Evolutionary conservation across 2,329 filamentous ascomycete genomes (phyloP).

Genomic region (Aspergillus fischeri): DNA sequence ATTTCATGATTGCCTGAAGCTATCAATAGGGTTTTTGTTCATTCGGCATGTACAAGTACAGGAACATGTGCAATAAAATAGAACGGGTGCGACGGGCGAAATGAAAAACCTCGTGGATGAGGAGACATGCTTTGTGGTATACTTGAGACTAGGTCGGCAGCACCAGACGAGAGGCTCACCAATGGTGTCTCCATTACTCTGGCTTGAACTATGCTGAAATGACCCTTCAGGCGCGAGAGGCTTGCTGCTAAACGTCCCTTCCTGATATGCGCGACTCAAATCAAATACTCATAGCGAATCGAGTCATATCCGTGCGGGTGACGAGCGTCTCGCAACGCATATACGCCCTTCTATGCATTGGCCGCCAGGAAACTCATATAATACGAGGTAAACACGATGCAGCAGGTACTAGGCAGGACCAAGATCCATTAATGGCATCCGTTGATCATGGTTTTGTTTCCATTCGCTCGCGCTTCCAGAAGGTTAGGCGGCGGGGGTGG

Average conservation of each 20-base stretch:
- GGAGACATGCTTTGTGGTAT: neutral
- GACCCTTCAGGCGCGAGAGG: too few relatives aligned
- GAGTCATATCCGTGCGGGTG: neutral
- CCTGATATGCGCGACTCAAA: neutral
- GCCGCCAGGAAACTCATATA: neutral
- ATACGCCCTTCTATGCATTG: neutral
- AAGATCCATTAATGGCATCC: slow-evolving; percentile 29
- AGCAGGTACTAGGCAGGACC: neutral
- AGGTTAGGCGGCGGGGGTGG: slow-evolving; percentile 51
- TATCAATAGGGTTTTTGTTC: slow-evolving; percentile 13
- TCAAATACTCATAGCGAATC: neutral
- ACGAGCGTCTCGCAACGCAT: neutral
- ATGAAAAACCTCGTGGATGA: neutral
- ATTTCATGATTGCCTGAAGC: slow-evolving; percentile 4
- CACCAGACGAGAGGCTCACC: neutral
- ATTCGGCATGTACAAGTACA: slow-evolving; percentile 31
- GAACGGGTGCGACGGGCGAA: slow-evolving; percentile 6
- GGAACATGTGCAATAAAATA: slow-evolving; percentile 14
- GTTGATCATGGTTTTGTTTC: slow-evolving; percentile 42
- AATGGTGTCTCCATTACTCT: neutral
- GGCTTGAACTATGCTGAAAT: neutral
- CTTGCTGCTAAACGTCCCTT: neutral
- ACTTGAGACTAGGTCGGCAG: neutral
- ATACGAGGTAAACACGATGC: neutral
- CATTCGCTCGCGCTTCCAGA: slow-evolving; percentile 43